Evolutionary conservation across 202 grass and related monocot genomes (phyloP).

Genomic region (Tripidium arundinaceum): DNA sequence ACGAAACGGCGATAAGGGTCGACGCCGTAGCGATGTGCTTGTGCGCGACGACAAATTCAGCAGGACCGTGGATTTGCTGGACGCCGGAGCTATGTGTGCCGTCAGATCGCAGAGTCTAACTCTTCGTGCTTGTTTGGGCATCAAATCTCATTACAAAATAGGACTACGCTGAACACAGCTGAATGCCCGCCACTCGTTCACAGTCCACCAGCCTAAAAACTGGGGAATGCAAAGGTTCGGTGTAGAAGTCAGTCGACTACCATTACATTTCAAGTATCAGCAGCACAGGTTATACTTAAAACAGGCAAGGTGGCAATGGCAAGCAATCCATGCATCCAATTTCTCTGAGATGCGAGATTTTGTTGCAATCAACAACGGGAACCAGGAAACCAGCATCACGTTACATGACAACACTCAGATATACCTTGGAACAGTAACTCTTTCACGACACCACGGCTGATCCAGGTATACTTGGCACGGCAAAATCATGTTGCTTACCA

Average conservation of each 20-base stretch:
- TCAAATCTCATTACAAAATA: no score
- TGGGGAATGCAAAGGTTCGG: not conserved
- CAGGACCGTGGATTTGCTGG: not conserved
- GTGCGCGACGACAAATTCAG: not conserved
- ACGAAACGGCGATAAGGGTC: slow-evolving; percentile 25
- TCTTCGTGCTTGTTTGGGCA: not conserved
- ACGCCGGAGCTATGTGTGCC: not conserved
- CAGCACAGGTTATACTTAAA: not conserved
- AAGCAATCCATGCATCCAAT: not conserved
- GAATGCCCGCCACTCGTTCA: not conserved
- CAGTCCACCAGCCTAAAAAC: not conserved
- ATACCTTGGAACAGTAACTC: slow-evolving; percentile 14
- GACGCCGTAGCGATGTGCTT: no score
- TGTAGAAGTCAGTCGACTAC: not conserved
- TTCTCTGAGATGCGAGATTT: not conserved
- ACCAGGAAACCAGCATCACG: not conserved
- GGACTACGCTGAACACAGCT: no score
- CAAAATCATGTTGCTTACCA: not conserved
- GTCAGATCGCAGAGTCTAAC: no score
- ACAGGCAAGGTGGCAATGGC: not conserved
- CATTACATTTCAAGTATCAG: not conserved
- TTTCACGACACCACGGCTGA: not conserved
- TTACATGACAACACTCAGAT: not conserved
- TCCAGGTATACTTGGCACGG: not conserved
- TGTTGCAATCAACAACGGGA: not conserved